Evolutionary conservation across 2,329 filamentous ascomycete species (phyloP).

Genomic region (Tolypocladium pustulatum): DNA sequence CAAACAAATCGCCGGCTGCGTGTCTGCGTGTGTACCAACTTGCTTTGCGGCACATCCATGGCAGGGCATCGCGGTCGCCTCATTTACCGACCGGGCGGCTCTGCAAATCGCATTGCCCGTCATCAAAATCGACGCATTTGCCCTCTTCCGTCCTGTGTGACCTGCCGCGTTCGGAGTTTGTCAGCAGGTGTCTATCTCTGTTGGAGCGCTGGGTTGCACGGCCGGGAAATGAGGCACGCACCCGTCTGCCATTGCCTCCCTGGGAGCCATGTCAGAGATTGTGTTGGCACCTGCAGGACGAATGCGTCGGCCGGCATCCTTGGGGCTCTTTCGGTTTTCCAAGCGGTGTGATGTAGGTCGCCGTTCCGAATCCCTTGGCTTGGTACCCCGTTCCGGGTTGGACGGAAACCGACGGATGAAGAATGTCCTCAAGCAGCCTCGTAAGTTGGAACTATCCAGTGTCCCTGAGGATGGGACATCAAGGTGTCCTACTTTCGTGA

Average conservation of each 20-base stretch:
- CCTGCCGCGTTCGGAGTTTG: not conserved
- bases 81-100: not conserved
- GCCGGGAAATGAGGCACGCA: constrained; percentile 1
- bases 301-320: not conserved
- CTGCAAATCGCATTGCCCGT: not conserved
- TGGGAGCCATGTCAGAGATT: not conserved
- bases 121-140: not conserved
- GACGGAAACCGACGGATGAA: not conserved
- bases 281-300: not conserved
- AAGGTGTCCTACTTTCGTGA: not conserved
- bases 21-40: not conserved
- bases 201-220: not conserved
- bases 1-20: not conserved
- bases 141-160: not conserved
- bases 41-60: not conserved
- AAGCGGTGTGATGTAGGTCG: not conserved
- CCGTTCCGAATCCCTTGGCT: not conserved
- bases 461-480: not conserved
- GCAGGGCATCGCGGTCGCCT: not conserved
- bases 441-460: no score
- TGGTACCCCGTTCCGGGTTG: not conserved
- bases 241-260: not conserved
- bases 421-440: not conserved
- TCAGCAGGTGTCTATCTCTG: not conserved
- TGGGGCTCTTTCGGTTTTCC: not conserved